Conservation (phyloP, 2,329 filamentous ascomycete species). For the Alternaria gansuensis region DNA sequence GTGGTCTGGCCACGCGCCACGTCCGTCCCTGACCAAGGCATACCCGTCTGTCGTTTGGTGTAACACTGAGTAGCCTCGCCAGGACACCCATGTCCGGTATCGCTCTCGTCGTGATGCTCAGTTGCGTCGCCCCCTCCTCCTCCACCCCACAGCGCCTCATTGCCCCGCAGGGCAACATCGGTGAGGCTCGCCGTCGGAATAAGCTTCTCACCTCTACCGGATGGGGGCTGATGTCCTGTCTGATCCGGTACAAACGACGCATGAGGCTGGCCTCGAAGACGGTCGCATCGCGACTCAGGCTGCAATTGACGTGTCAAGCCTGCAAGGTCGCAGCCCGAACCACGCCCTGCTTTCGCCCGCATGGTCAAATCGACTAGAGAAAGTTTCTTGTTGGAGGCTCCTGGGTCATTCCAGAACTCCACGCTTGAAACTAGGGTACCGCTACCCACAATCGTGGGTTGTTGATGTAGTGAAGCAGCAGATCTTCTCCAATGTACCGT, state of each 20-base stretch:
- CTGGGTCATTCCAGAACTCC: slow-evolving; percentile 68
- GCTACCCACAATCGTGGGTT: slow-evolving; percentile 8
- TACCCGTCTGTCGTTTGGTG: slow-evolving; percentile 9
- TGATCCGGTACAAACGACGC: slow-evolving; percentile 8
- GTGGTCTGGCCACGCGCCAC: slow-evolving; percentile 70
- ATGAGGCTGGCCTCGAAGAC: slow-evolving; percentile 34
- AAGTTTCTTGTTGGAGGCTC: slow-evolving; percentile 65
- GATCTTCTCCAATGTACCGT: slow-evolving; percentile 67
- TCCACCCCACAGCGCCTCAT: slow-evolving; percentile 33
- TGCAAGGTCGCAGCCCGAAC: slow-evolving; percentile 41
- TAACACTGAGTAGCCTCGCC: slow-evolving; percentile 31
- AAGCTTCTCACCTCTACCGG: slow-evolving; percentile 32
- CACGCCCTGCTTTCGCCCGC: slow-evolving; percentile 47
- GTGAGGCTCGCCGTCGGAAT: slow-evolving; percentile 36
- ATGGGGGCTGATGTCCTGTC: slow-evolving; percentile 27
- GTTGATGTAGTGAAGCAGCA: slow-evolving; percentile 1
- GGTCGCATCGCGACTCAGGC: slow-evolving; percentile 23
- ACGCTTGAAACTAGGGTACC: slow-evolving; percentile 57
- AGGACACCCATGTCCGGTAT: slow-evolving; percentile 28
- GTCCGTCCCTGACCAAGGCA: slow-evolving; percentile 33
- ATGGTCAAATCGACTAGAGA: slow-evolving; percentile 69
- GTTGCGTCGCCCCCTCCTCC: slow-evolving; percentile 29
- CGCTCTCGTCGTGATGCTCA: slow-evolving; percentile 26
- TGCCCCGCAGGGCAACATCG: slow-evolving; percentile 27
- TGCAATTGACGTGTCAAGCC: slow-evolving; percentile 40